Conservation (phyloP, 805 yeast genomes). For the Pichia paraexigua region DNA sequence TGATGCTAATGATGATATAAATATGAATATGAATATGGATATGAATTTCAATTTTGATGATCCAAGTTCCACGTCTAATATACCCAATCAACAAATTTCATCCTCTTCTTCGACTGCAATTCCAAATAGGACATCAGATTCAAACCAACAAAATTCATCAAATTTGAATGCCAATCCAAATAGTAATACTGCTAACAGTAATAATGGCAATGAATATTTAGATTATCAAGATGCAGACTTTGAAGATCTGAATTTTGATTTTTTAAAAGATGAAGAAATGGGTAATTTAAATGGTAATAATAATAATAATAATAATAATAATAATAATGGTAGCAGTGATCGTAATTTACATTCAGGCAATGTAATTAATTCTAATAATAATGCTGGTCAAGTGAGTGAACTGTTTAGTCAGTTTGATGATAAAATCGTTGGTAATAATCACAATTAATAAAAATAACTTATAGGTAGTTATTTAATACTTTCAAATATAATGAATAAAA, state of each 20-base stretch:
- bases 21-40: not conserved
- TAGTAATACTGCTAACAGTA: constrained; percentile 1
- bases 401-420: constrained; percentile 28
- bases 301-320: not conserved
- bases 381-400: constrained; percentile 27
- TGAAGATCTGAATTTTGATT: constrained; percentile 23
- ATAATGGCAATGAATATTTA: constrained; percentile 5
- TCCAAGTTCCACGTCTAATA: not conserved
- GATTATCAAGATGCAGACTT: constrained; percentile 14
- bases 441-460: not conserved
- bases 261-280: constrained; percentile 14
- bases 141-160: not conserved
- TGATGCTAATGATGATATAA: not conserved
- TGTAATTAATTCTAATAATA: not conserved
- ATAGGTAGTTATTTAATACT: not conserved
- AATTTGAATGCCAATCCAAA: not conserved
- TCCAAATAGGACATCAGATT: not conserved
- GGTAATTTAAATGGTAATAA: not conserved
- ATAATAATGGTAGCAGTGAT: constrained; percentile 6
- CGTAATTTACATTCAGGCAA: constrained; percentile 12
- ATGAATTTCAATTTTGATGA: constrained; percentile 4
- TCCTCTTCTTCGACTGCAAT: not conserved
- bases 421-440: constrained; percentile 21
- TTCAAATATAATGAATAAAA: not conserved
- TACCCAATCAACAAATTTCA: not conserved